Evolutionary conservation across 345 rosid species (phyloP).

Genomic region (Eutrema yunnanense): DNA sequence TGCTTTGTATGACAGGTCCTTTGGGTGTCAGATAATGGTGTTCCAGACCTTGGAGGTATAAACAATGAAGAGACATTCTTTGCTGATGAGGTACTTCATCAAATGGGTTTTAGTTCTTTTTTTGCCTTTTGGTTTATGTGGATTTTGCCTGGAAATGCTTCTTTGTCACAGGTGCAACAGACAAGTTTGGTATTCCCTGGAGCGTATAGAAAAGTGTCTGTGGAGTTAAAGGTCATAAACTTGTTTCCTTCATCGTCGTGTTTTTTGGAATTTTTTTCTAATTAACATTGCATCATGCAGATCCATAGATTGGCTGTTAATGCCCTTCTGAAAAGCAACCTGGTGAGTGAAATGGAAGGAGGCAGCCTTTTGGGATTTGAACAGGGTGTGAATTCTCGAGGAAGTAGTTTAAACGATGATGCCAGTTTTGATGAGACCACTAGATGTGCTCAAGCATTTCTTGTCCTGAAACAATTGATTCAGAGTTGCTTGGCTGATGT

Average conservation of each 20-base stretch:
- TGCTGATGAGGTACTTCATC: constrained; percentile 73
- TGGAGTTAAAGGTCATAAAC: constrained; percentile 70
- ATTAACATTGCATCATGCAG: constrained; percentile 33
- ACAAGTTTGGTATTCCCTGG: constrained; percentile 77
- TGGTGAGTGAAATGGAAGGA: constrained; percentile 90
- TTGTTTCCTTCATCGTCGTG: not conserved
- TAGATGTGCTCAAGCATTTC: no score
- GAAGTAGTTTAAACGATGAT: constrained; percentile 32
- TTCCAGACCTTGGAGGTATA: constrained; percentile 87
- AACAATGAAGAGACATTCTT: constrained; percentile 67
- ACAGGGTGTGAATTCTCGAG: constrained; percentile 40
- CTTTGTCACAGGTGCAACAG: constrained; percentile 38
- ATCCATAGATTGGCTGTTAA: constrained; percentile 88
- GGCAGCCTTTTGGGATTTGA: constrained; percentile 67
- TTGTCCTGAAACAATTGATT: constrained; percentile 76
- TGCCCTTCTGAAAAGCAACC: constrained; percentile 94
- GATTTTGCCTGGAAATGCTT: constrained; percentile 3
- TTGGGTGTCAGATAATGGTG: constrained; percentile 86
- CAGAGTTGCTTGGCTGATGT: constrained; percentile 86
- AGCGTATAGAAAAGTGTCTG: constrained; percentile 86
- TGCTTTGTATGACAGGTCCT: constrained; percentile 48
- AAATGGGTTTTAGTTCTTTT: not conserved
- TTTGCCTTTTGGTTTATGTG: constrained; percentile 1
- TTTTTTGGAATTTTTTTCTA: not conserved
- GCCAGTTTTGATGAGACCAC: constrained; percentile 61